Conservation (phyloP, 306 rosid species). For the Abrus precatorius region DNA sequence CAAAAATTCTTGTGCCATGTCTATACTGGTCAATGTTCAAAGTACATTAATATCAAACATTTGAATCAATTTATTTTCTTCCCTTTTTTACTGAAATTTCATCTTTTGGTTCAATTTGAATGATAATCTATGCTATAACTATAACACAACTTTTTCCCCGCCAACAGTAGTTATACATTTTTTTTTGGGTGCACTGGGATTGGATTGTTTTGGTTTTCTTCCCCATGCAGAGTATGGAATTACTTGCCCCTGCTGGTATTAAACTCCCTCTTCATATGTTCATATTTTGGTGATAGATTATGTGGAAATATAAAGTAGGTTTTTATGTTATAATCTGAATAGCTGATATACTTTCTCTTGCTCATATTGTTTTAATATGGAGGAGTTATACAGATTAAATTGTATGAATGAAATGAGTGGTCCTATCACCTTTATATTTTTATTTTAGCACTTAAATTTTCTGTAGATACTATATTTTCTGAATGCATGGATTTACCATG, state of each 20-base stretch:
- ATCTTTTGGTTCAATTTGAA: not conserved
- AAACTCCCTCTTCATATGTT: conserved; percentile 16
- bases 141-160: not conserved
- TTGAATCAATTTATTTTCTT: not conserved
- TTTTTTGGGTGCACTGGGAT: not conserved
- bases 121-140: not conserved
- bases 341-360: conserved; percentile 5
- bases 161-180: not conserved
- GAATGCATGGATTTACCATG: conserved; percentile 46
- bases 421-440: not conserved
- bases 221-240: not conserved
- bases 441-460: conserved; percentile 22
- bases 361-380: not conserved
- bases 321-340: not conserved
- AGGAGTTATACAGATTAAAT: conserved; percentile 37
- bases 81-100: not conserved
- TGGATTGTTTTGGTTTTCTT: not conserved
- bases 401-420: conserved; percentile 28
- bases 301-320: conserved; percentile 31
- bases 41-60: conserved; percentile 7
- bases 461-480: conserved; percentile 12
- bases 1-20: not conserved
- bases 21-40: not conserved
- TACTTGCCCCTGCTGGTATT: not conserved
- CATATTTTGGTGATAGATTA: conserved; percentile 16